Percentiles rank a stretch among this genome's conserved stretches.
Evolutionary conservation across 116 monocot species (phyloP).

Genomic region (Dioscorea cayenensis): DNA sequence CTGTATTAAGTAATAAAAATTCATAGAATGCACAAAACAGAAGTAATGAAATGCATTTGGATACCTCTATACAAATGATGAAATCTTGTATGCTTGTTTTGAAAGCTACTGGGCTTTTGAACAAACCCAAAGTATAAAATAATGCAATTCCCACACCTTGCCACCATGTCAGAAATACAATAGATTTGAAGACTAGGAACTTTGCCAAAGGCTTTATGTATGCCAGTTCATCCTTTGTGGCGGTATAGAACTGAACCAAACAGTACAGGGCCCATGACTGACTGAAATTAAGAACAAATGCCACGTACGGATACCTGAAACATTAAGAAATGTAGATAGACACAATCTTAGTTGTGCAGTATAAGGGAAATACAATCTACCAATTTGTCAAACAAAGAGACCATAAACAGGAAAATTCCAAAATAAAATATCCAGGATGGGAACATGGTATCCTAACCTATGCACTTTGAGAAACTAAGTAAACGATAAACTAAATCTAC

Average conservation of each 20-base stretch:
- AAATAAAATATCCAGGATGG: background rate
- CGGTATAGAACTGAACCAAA: constrained; percentile 77
- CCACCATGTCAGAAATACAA: constrained; percentile 92
- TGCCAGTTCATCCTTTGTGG: constrained; percentile 65
- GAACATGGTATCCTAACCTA: background rate
- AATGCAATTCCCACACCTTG: constrained; percentile 83
- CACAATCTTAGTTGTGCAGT: background rate
- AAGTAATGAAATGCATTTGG: background rate
- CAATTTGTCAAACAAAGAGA: background rate
- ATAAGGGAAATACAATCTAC: no score
- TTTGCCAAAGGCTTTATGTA: constrained; percentile 81
- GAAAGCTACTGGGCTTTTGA: constrained; percentile 84
- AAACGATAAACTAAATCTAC: background rate
- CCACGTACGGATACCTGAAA: constrained; percentile 85
- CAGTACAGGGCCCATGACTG: constrained; percentile 95
- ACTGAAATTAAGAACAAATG: constrained; percentile 87
- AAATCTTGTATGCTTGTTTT: constrained; percentile 91
- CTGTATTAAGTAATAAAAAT: no score
- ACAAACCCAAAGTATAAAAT: constrained; percentile 54
- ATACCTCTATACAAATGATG: constrained; percentile 98
- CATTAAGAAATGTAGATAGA: background rate
- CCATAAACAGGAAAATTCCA: background rate
- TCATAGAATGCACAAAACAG: background rate
- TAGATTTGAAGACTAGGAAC: constrained; percentile 79
- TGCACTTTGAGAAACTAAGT: background rate